A percentile compares a stretch with the other conserved stretches of the same genome.
phyloP scores from a whole-genome alignment of 306 rosid species.

The Adenanthera pavonina region DNA sequence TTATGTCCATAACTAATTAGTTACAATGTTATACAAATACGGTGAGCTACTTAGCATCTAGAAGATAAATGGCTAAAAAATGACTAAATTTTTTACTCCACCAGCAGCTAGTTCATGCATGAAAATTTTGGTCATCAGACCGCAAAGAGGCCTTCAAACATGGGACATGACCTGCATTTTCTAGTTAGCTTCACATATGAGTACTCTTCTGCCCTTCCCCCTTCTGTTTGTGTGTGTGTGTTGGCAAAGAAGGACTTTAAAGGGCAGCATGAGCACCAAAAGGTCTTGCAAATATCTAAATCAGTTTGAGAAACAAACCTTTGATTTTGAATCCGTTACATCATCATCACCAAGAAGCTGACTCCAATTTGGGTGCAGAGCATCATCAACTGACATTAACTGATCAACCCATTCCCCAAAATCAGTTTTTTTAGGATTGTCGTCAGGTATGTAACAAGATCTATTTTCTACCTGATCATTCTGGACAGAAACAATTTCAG shows the following conservation, averaged over 20 bases:
- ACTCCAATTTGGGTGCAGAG: constrained; percentile 65
- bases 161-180: constrained; percentile 17
- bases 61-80: constrained; percentile 17
- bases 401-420: constrained; percentile 80
- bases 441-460: constrained; percentile 54
- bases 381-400: constrained; percentile 68
- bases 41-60: constrained; percentile 6
- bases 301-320: constrained; percentile 57
- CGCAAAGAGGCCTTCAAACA: constrained; percentile 27
- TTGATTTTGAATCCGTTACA: constrained; percentile 54
- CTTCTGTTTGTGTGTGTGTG: background rate
- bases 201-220: background rate
- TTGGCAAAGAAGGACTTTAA: background rate
- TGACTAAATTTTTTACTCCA: constrained; percentile 35
- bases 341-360: constrained; percentile 66
- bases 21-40: background rate
- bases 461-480: constrained; percentile 57
- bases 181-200: constrained; percentile 28
- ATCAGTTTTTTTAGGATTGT: constrained; percentile 56
- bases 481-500: constrained; percentile 61
- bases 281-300: constrained; percentile 28
- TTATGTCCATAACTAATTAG: constrained; percentile 2
- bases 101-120: constrained; percentile 21
- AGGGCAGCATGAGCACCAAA: background rate
- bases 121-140: constrained; percentile 33